phyloP scores from a whole-genome alignment of 2,329 filamentous ascomycete species.

The Claviceps monticola region DNA sequence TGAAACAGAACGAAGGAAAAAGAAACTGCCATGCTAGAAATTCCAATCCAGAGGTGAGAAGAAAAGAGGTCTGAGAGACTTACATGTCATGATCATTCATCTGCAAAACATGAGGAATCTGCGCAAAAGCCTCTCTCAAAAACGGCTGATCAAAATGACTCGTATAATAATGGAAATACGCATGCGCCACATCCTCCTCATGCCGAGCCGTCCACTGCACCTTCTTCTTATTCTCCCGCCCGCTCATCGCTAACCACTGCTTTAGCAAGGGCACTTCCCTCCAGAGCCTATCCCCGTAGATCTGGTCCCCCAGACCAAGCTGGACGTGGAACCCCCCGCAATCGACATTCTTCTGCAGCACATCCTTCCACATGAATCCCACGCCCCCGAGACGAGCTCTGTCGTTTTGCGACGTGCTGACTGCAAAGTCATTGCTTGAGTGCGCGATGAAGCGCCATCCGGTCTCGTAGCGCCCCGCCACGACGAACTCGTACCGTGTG shows the following conservation, averaged over 20 bases:
- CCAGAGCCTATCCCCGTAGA: constrained; percentile 91
- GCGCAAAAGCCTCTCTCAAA: constrained; percentile 85
- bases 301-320: constrained; percentile 82
- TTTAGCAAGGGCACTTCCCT: constrained; percentile 86
- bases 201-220: constrained; percentile 86
- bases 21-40: not conserved
- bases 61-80: constrained; percentile 21
- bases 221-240: constrained; percentile 84
- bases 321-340: constrained; percentile 94
- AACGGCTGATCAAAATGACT: constrained; percentile 97
- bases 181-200: constrained; percentile 88
- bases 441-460: constrained; percentile 95
- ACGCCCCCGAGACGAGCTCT: constrained; percentile 74
- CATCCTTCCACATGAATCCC: constrained; percentile 98
- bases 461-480: constrained; percentile 78
- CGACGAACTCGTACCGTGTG: constrained; percentile 94
- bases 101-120: constrained; percentile 87
- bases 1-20: not conserved
- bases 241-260: constrained; percentile 88
- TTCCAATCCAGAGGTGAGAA: no score
- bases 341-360: constrained; percentile 92
- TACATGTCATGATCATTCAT: constrained; percentile 97
- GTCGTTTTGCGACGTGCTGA: constrained; percentile 76
- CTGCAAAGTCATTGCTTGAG: constrained; percentile 89
- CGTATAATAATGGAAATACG: constrained; percentile 98